phyloP scores from a whole-genome alignment of 1,284 basidiomycete genomes.

The Inonotus hispidus region DNA sequence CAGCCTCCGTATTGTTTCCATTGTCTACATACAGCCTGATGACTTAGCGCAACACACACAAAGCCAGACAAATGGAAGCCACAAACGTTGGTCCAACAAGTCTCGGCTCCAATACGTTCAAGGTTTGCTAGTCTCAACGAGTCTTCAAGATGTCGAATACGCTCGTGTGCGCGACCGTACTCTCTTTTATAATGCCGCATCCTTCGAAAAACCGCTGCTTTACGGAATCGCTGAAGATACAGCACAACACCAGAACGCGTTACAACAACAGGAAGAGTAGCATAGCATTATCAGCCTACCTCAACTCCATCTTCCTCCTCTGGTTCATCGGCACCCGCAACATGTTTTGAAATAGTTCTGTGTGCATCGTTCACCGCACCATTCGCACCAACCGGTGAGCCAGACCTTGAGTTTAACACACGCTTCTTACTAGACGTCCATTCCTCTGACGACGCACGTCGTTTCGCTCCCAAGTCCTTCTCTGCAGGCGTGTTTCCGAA shows the following conservation, averaged over 20 bases:
- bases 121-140: neutral
- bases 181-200: constrained; percentile 90
- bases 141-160: constrained; percentile 34
- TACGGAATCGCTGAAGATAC: constrained; percentile 60
- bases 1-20: constrained; percentile 35
- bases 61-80: neutral
- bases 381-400: constrained; percentile 54
- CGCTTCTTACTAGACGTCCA: constrained; percentile 54
- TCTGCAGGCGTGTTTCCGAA: constrained; percentile 6
- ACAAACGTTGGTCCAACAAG: constrained; percentile 17
- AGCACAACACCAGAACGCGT: constrained; percentile 12
- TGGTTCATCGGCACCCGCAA: constrained; percentile 45
- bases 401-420: constrained; percentile 48
- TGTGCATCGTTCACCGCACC: constrained; percentile 32
- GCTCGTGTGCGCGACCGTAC: constrained; percentile 61
- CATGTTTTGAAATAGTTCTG: constrained; percentile 10
- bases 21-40: constrained; percentile 1
- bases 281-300: constrained; percentile 36
- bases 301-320: constrained; percentile 63
- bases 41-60: neutral
- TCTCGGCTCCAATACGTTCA: constrained; percentile 5
- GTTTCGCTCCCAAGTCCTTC: constrained; percentile 6
- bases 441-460: constrained; percentile 12
- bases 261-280: neutral
- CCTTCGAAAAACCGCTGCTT: constrained; percentile 88